These are phyloP conservation scores for Vitis hybrid DNA, from an alignment of 177 flowering plant genomes.

Conservation along the genomic window DNA sequence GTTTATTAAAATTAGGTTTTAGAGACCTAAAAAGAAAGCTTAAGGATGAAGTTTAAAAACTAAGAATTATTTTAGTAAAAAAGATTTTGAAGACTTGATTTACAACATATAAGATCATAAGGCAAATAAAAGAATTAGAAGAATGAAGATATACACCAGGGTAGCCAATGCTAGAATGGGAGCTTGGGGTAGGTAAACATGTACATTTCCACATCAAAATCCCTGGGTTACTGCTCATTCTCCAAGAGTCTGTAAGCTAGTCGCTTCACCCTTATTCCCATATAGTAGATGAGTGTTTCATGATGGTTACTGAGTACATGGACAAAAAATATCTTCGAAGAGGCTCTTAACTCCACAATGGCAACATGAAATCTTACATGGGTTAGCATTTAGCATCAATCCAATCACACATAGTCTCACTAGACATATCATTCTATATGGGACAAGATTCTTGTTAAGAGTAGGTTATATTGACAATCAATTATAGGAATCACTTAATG, in stretches of 20 bases:
- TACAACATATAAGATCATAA: too few relatives aligned
- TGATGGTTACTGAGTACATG: conserved; percentile 54
- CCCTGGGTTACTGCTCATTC: too few relatives aligned
- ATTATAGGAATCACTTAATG: conserved; percentile 32
- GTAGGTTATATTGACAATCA: conserved; percentile 58
- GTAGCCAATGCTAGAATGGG: too few relatives aligned
- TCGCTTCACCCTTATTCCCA: conserved; percentile 71
- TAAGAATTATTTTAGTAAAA: too few relatives aligned
- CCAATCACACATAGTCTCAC: conserved; percentile 17
- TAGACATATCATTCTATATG: conserved; percentile 12
- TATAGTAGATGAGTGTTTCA: conserved; percentile 68
- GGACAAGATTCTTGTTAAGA: conserved; percentile 15
- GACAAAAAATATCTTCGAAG: conserved; percentile 28
- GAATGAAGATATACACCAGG: too few relatives aligned
- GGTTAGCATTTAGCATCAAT: conserved; percentile 27
- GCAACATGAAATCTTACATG: conserved; percentile 30
- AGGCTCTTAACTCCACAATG: conserved; percentile 42
- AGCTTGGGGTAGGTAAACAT: too few relatives aligned
- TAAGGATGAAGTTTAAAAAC: too few relatives aligned
- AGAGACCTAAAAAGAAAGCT: too few relatives aligned
- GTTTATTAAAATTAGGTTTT: too few relatives aligned
- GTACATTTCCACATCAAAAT: too few relatives aligned
- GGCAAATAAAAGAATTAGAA: too few relatives aligned
- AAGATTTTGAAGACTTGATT: too few relatives aligned
- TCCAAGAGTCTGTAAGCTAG: conserved; percentile 13